A percentile compares a stretch with the other conserved stretches of the same genome.
These are phyloP conservation scores for Sugiyamaella smithiae DNA, from an alignment of 805 yeast genomes.

Conservation along the genomic window DNA sequence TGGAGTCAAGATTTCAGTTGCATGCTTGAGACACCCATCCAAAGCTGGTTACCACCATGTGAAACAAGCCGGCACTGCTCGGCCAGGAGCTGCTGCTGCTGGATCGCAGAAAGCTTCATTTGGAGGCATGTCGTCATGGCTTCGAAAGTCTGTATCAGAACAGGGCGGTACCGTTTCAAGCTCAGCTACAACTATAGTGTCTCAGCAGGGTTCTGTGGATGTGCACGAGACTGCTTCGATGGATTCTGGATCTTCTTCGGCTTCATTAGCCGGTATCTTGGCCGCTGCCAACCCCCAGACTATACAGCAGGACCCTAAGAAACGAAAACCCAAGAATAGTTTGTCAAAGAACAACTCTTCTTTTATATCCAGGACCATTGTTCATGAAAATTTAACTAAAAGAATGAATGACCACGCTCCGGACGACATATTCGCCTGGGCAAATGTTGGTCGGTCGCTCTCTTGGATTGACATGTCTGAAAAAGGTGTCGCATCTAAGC, in stretches of 20 bases:
- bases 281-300: background rate
- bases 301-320: conserved; percentile 5
- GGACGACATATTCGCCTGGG: conserved; percentile 32
- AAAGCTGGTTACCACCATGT: background rate
- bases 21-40: conserved; percentile 10
- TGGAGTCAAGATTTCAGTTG: conserved; percentile 20
- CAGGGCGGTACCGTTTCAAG: conserved; percentile 1
- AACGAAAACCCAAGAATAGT: conserved; percentile 34
- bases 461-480: conserved; percentile 33
- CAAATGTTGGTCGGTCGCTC: conserved; percentile 36
- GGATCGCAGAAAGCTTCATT: conserved; percentile 9
- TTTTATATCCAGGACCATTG: conserved; percentile 37
- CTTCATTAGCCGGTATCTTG: background rate
- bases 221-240: conserved; percentile 1
- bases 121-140: conserved; percentile 14
- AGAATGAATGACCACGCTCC: conserved; percentile 32
- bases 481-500: conserved; percentile 18
- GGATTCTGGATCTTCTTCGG: conserved; percentile 9
- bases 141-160: background rate
- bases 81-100: conserved; percentile 7
- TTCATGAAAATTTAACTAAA: conserved; percentile 34
- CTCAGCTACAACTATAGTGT: background rate
- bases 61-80: conserved; percentile 2
- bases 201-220: background rate
- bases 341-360: conserved; percentile 39